Evolutionary conservation across 2,329 filamentous ascomycete species (phyloP).

Genomic region (Fusarium oxysporum): DNA sequence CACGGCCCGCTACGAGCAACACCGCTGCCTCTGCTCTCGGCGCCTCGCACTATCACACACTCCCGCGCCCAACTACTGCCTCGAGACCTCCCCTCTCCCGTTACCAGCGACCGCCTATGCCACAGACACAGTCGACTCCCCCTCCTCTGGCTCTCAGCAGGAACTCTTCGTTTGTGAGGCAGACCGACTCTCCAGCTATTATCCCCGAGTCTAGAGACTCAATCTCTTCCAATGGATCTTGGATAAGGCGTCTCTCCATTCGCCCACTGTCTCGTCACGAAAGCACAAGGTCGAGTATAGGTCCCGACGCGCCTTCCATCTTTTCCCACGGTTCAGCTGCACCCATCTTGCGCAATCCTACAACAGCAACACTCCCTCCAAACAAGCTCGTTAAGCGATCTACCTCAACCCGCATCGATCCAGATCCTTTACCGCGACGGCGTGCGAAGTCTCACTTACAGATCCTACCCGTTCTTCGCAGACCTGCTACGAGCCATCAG

Average conservation of each 20-base stretch:
- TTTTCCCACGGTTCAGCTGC: constrained; percentile 75
- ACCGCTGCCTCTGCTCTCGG: constrained; percentile 49
- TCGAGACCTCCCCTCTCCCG: constrained; percentile 54
- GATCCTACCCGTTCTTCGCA: constrained; percentile 73
- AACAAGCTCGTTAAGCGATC: constrained; percentile 85
- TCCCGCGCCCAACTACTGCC: constrained; percentile 47
- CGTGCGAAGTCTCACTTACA: constrained; percentile 71
- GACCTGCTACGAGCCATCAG: constrained; percentile 84
- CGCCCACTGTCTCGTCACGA: constrained; percentile 73
- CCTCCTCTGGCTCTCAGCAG: constrained; percentile 55
- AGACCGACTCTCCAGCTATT: constrained; percentile 52
- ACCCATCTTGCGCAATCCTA: constrained; percentile 63
- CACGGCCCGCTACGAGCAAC: constrained; percentile 60
- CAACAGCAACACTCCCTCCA: constrained; percentile 63
- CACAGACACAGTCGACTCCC: constrained; percentile 57
- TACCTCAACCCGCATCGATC: constrained; percentile 64
- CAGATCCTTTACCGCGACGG: constrained; percentile 57
- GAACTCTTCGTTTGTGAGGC: constrained; percentile 58
- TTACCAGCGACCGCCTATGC: constrained; percentile 52
- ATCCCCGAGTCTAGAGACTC: constrained; percentile 66
- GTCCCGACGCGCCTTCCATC: constrained; percentile 73
- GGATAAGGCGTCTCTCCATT: constrained; percentile 77
- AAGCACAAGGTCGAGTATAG: constrained; percentile 72
- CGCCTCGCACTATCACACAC: constrained; percentile 46
- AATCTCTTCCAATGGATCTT: constrained; percentile 72